Evolutionary conservation across 495 filamentous ascomycete genomes (phyloP), one percentile per base, ranked within the genome.

Genomic region (Lasiosphaeria ovina): DNA sequence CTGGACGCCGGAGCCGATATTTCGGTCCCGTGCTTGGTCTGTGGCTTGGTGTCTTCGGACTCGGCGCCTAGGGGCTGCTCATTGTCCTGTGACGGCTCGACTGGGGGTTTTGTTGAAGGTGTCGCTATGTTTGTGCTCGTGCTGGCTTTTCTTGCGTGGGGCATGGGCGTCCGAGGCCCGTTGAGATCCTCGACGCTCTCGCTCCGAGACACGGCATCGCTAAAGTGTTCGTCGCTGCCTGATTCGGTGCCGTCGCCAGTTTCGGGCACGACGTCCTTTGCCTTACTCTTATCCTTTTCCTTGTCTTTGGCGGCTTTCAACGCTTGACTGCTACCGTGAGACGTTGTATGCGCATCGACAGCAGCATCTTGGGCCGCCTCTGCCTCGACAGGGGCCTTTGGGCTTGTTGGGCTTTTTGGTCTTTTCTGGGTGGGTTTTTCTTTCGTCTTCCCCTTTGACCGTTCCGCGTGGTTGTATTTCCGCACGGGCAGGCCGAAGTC

Each of bases 401-500:
- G 24, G 24, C 24, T 24, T 24, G 24, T 24, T 24, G 24, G 24
- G 24, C 24, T 24, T 24, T 24, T 24, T 2, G 24, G 24, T 24
- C 24, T 24, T 24, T 24, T 24, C 24, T 24, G 24, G 24, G 24
- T 24, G 24, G 24, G 24, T 24, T 24, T 24, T 24, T 24, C 24
- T 24, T 24, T 24, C 24, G 24, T 24, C 24, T 24, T 24, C 24
- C 24, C 24, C 24, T 54, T 50, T 14, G 44, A 32, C 34, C 42
- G 17, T n/a, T 50, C 47, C 38, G 50, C 47, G 6, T 10, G 4
- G n/a, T 38, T 69, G 42, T 70, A 71, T 61, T 78, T 79, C 66
- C 65, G 71, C 36, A 84, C 74, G 47, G 79, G 81, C 53, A 85
- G 70, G 32, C 82, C 81, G 66, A 84, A 85, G 49, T 85, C 82